Evolutionary conservation across 2,329 filamentous ascomycete genomes (phyloP).

Genomic region (Calonectria pseudoreteaudii): DNA sequence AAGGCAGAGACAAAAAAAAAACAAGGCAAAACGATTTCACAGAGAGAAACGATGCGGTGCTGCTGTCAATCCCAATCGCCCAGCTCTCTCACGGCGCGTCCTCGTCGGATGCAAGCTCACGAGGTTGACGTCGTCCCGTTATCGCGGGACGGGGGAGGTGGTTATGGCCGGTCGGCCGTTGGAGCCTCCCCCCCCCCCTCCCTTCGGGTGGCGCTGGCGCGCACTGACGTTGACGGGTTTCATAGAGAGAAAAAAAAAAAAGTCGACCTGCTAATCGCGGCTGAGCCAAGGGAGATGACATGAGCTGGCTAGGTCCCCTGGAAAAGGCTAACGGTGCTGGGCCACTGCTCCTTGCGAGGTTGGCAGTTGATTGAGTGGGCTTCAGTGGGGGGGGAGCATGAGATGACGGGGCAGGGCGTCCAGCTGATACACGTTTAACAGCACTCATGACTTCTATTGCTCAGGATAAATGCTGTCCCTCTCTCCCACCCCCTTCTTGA

Average conservation of each 20-base stretch:
- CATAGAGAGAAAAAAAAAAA: background rate
- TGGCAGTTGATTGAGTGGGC: background rate
- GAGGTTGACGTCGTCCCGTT: background rate
- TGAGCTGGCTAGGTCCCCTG: background rate
- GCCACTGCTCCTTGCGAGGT: background rate
- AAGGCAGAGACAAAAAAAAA: background rate
- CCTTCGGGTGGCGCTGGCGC: background rate
- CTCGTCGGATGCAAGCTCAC: background rate
- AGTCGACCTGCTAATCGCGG: background rate
- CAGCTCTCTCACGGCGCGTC: background rate
- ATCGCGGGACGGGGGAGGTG: background rate
- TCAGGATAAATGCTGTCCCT: background rate
- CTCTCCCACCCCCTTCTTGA: background rate
- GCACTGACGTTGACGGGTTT: background rate
- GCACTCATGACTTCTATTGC: background rate
- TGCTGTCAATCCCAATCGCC: background rate
- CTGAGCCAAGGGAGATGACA: slow-evolving; percentile 1
- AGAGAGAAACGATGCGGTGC: background rate
- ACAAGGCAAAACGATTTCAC: background rate
- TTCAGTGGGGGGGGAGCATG: background rate
- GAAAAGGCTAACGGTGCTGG: background rate
- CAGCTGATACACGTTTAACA: slow-evolving; percentile 1
- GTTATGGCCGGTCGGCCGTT: slow-evolving; percentile 1
- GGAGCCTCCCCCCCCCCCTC: too few species aligned
- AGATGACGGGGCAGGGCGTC: background rate